Evolutionary conservation across 192 early-diverging fungal species (phyloP), one percentile per base, ranked within the genome.

Genomic region (Coemansia sp.): DNA sequence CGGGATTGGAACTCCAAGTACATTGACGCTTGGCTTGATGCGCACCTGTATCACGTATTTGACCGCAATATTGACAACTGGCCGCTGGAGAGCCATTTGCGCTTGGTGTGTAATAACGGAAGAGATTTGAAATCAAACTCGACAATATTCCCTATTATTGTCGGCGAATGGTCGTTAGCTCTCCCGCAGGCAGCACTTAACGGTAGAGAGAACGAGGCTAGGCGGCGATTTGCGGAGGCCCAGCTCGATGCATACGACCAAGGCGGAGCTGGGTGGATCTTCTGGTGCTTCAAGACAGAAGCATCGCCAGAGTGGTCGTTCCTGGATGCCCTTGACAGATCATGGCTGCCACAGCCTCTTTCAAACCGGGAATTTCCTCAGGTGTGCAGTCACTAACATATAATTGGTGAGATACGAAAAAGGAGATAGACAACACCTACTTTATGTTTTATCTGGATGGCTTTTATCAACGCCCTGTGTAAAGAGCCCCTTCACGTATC

Each of bases 281-380:
- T 85, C 47, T 91, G 90, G 90, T 89, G 86, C 64, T 90, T 89
- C 68, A 91, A 91, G 66, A 88, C 89, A 0, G 89, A 91, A 39
- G 65, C 68, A n/a, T 88, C 88, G 8, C 88, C 88, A 2, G 85
- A 88, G 62, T 91, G 90, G 90, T 87, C 88, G 12, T 91, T 89
- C 69, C 81, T 90, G 42, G 83, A 88, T 16, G 85, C 86, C 6
- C 81, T 88, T 13, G 81, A 90, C 41, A 76, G 87, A 59, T 88
- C 86, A 11, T 91, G 89, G 88, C 72, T 90, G 41, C 90, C 89
- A 13, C 71, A 77, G 61, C 82, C 77, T 1, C 55, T 84, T 16
- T 69, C 64, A 15, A 71, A 57, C n/a, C 68, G 80, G 22, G 70
- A 72, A 36, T 83, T 83, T 41, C 66, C 76, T 19, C 48, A 71